Conservation (phyloP, 192 early-diverging fungal species). For the Dissophora globulifera region DNA sequence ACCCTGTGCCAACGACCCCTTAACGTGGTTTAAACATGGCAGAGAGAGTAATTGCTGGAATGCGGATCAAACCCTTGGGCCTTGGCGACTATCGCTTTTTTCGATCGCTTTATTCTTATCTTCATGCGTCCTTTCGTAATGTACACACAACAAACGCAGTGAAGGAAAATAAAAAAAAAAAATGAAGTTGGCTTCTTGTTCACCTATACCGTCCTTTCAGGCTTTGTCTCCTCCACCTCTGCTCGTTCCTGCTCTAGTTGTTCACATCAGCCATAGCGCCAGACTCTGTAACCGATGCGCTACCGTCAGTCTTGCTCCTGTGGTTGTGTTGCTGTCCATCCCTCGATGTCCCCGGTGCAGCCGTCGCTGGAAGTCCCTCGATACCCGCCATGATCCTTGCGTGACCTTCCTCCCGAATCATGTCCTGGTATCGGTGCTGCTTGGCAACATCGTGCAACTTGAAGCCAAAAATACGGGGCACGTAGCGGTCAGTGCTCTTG, state of each 20-base stretch:
- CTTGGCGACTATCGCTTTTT: too few relatives aligned
- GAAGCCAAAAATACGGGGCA: slow-evolving; percentile 99
- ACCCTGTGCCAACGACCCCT: too few relatives aligned
- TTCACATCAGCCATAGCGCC: slow-evolving; percentile 51
- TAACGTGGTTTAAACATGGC: too few relatives aligned
- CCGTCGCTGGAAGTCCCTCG: slow-evolving; percentile 43
- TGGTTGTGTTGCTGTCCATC: slow-evolving; percentile 21
- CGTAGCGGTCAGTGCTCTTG: slow-evolving; percentile 84
- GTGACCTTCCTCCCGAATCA: slow-evolving; percentile 76
- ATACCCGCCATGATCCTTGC: slow-evolving; percentile 58
- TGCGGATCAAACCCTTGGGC: too few relatives aligned
- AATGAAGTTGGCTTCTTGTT: background rate
- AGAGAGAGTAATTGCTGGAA: too few relatives aligned
- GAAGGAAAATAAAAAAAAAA: too few relatives aligned
- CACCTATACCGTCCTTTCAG: background rate
- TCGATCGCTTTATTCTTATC: too few relatives aligned
- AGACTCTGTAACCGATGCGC: slow-evolving; percentile 21
- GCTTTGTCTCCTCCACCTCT: background rate
- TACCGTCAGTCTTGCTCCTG: slow-evolving; percentile 28
- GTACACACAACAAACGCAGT: too few relatives aligned
- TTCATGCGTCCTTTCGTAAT: too few relatives aligned
- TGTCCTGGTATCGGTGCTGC: slow-evolving; percentile 93
- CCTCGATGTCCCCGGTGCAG: slow-evolving; percentile 14
- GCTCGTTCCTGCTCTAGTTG: background rate
- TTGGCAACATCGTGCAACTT: slow-evolving; percentile 88